These are phyloP conservation scores for Cyberlindnera lachancei DNA, from an alignment of 805 yeast species.

Conservation along the genomic window DNA sequence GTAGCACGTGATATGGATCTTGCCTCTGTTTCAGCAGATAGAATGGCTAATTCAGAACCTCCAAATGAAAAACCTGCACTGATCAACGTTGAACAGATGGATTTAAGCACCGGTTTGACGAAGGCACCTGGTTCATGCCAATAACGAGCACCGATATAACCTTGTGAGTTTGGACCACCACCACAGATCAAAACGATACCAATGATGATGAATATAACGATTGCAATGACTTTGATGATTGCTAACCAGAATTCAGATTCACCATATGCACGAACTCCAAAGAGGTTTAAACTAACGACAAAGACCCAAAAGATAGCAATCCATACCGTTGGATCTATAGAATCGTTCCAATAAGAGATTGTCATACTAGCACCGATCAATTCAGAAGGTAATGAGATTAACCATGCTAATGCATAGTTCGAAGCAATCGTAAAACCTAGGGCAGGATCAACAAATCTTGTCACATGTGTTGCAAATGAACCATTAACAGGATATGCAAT, in stretches of 20 bases:
- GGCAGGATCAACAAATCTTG: conserved; percentile 48
- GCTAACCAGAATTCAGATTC: conserved; percentile 45
- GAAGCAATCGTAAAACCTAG: conserved; percentile 48
- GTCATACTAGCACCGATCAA: conserved; percentile 54
- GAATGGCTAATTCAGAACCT: conserved; percentile 67
- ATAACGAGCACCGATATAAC: conserved; percentile 34
- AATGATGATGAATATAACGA: conserved; percentile 41
- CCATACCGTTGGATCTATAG: conserved; percentile 48
- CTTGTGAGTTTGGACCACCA: conserved; percentile 33
- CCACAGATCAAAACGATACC: conserved; percentile 40
- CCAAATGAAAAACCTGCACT: conserved; percentile 74
- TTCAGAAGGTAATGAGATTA: conserved; percentile 51
- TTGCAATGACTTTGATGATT: conserved; percentile 35
- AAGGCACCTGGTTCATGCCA: conserved; percentile 50
- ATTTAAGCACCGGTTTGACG: conserved; percentile 52
- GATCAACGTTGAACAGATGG: conserved; percentile 65
- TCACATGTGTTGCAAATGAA: conserved; percentile 42
- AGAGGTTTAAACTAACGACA: conserved; percentile 39
- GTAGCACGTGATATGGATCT: conserved; percentile 50
- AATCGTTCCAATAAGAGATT: conserved; percentile 45
- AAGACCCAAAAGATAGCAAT: conserved; percentile 45
- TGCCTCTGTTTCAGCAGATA: conserved; percentile 72
- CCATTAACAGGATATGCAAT: conserved; percentile 48
- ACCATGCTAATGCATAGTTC: conserved; percentile 49
- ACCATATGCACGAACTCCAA: conserved; percentile 48